Percentiles rank a stretch among this genome's conserved stretches.
Conservation (phyloP, 2,329 filamentous ascomycete genomes). For the Nothopassalora personata region DNA sequence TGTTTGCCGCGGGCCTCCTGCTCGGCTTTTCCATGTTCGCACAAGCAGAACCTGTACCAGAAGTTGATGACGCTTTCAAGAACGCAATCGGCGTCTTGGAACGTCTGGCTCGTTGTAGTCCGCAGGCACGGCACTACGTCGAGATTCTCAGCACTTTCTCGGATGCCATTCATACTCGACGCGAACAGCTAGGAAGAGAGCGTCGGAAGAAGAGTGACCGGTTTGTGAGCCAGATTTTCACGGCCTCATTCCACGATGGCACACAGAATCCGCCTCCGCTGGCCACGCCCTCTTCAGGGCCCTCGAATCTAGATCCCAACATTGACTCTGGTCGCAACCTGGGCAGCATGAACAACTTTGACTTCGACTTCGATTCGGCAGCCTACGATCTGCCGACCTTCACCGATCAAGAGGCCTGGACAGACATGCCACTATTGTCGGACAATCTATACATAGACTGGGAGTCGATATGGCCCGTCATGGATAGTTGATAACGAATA, state of each 20-base stretch:
- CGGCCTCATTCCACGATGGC: constrained; percentile 15
- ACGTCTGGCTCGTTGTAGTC: constrained; percentile 46
- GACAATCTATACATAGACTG: constrained; percentile 15
- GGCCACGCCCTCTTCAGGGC: background rate
- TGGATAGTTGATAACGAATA: constrained; percentile 1
- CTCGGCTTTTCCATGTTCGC: constrained; percentile 54
- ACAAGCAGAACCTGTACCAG: constrained; percentile 41
- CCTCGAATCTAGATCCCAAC: constrained; percentile 1
- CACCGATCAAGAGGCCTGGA: constrained; percentile 1
- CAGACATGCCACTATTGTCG: constrained; percentile 10
- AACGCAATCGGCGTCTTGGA: constrained; percentile 48
- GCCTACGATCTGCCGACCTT: constrained; percentile 3
- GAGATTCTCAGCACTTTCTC: constrained; percentile 45
- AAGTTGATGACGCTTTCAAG: constrained; percentile 47
- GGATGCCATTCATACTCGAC: constrained; percentile 16
- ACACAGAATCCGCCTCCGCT: background rate
- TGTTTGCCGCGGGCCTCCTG: constrained; percentile 54
- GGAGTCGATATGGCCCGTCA: constrained; percentile 7
- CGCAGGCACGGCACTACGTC: constrained; percentile 54
- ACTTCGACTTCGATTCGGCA: constrained; percentile 4
- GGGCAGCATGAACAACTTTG: background rate
- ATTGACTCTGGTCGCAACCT: background rate
- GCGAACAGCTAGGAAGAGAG: constrained; percentile 16
- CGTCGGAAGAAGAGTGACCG: constrained; percentile 19
- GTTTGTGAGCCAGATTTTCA: constrained; percentile 21